Evolutionary conservation across 345 rosid species (phyloP).

Genomic region (Moricandia arvensis): DNA sequence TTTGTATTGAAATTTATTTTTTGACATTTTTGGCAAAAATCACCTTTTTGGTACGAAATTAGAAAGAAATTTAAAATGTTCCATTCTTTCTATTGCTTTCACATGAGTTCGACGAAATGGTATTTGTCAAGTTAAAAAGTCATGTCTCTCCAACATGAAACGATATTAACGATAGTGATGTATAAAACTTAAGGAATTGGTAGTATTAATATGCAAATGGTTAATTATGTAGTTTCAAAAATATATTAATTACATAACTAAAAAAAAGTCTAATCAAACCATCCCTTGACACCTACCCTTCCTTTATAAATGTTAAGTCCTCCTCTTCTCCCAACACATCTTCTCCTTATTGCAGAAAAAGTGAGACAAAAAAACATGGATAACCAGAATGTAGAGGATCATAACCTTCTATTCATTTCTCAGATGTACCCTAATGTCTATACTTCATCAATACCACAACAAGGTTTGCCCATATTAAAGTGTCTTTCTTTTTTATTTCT

Average conservation of each 20-base stretch:
- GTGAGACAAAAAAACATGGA: constrained; percentile 34
- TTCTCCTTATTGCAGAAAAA: constrained; percentile 27
- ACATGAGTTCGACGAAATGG: constrained; percentile 23
- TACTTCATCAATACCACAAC: constrained; percentile 27
- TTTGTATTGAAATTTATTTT: no score
- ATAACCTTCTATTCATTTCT: constrained; percentile 33
- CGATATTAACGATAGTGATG: constrained; percentile 17
- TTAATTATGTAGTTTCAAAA: neutral
- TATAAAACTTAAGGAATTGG: neutral
- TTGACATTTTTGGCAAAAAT: no score
- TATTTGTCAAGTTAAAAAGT: constrained; percentile 9
- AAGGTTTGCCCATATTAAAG: constrained; percentile 27
- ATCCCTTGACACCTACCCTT: constrained; percentile 36
- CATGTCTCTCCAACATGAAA: constrained; percentile 18
- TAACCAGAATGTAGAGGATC: constrained; percentile 17
- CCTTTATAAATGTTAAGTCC: constrained; percentile 29
- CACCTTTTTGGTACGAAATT: neutral
- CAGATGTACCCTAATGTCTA: constrained; percentile 33
- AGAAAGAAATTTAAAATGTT: neutral
- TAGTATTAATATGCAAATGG: neutral
- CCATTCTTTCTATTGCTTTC: neutral
- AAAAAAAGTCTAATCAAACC: constrained; percentile 16
- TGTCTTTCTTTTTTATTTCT: neutral
- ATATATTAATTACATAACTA: neutral
- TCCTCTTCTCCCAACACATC: constrained; percentile 27